phyloP scores from a whole-genome alignment of 106 monocot genomes.

The Dendrobium chrysotoxum region DNA sequence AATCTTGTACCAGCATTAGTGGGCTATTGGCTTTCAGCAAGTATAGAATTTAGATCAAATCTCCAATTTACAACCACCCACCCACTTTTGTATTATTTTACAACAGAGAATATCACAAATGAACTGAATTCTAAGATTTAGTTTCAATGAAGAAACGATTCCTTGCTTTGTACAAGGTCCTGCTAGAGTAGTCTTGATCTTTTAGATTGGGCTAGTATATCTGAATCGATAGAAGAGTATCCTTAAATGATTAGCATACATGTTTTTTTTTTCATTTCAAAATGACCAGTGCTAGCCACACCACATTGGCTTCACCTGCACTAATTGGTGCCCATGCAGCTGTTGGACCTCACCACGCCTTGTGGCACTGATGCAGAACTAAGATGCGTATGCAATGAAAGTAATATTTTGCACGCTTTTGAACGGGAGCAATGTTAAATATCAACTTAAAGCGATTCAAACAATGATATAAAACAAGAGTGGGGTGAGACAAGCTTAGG shows the following conservation, averaged over 20 bases:
- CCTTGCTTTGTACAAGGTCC: background rate
- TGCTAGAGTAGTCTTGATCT: background rate
- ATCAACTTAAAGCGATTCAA: no score
- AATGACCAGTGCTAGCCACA: background rate
- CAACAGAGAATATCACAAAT: background rate
- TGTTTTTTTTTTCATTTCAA: background rate
- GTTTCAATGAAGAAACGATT: background rate
- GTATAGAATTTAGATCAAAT: no score
- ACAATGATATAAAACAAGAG: no score
- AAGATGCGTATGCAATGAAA: no score
- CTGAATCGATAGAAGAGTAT: background rate
- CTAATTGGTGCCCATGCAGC: no score
- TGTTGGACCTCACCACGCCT: background rate
- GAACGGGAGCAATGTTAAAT: no score
- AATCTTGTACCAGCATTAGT: no score
- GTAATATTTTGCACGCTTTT: no score
- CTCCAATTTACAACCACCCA: no score
- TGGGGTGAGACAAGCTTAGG: no score
- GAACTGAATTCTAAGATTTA: background rate
- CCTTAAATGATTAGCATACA: background rate
- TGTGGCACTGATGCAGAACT: no score
- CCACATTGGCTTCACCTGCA: background rate
- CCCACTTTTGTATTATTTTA: background rate
- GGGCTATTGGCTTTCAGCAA: no score
- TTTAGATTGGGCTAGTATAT: background rate